Evolutionary conservation across 139 green algal species (phyloP), one percentile per base, ranked within the genome.

Genomic region (Coccomyxa sp.): DNA sequence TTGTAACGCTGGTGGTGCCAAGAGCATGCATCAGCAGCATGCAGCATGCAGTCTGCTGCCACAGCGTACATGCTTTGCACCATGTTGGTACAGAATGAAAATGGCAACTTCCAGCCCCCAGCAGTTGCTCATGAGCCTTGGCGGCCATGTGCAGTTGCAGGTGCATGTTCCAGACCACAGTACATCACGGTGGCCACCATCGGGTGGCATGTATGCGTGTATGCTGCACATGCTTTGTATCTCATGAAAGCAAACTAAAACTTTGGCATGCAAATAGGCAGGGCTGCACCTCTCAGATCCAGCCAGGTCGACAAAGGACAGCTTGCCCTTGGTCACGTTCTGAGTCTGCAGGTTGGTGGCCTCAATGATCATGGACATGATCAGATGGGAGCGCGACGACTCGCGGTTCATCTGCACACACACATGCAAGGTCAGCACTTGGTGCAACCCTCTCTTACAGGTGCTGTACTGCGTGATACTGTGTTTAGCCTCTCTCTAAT

Each of bases 261-360:
- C 38, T 51, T 51, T 51, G 38, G 38, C 38, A 11, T 51, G 3
- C 38, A 71, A 11, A 28, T 21, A 25, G 63, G 63, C 21, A 71
- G 21, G 21, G 63, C 63, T 25, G 63, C 79, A 95, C 92, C 96
- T 88, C 88, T 99, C 96, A 16, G 87, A 95, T 25, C 96, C 97
- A 10, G 96, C 95, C 79, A 99, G 91, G 86, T 99, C 97, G 21
- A 98, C 95, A 81, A 99, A 98, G 59, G 84, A 93, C 82, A 99
- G 92, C 93, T 99, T 98, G 85, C 94, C 96, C 68, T 91, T 90
- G 27, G 93, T 89, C 23, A 98, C 88, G 30, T 83, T 85, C 89
- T 98, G 95, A 15, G 94, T 99, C 91, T 99, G 94, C 85, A 98
- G 88, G 93, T 99, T 98, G 82, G 94, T 98, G 60, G 87, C 86